Conservation (phyloP, 2,329 filamentous ascomycete genomes). For the Cladosporium sp. region DNA sequence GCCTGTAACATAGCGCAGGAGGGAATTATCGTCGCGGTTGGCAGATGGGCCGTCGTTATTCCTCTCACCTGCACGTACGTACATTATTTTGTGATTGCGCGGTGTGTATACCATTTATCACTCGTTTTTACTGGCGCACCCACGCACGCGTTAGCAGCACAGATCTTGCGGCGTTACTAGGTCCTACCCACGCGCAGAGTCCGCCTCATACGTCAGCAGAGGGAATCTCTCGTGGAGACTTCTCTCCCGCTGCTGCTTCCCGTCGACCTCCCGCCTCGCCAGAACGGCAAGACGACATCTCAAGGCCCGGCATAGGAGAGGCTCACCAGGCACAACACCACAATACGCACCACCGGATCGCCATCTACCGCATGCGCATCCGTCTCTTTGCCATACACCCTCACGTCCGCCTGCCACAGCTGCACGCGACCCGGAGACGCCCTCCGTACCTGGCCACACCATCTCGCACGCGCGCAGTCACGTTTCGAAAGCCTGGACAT, state of each 20-base stretch:
- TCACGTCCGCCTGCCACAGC: background rate
- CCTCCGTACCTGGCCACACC: background rate
- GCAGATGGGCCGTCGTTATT: background rate
- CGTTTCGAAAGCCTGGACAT: conserved; percentile 12
- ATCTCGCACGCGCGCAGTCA: conserved; percentile 2
- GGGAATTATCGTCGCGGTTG: background rate
- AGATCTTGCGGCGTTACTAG: background rate
- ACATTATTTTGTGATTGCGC: background rate
- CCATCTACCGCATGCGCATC: background rate
- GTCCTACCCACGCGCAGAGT: background rate
- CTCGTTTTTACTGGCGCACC: no score
- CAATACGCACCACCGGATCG: background rate
- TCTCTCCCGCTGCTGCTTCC: conserved; percentile 9
- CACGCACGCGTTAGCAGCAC: background rate
- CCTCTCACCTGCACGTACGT: background rate
- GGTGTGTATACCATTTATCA: no score
- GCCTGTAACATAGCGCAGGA: background rate
- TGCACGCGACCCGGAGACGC: background rate
- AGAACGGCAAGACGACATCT: background rate
- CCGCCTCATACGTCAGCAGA: background rate
- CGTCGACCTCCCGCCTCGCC: conserved; percentile 2
- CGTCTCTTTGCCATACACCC: background rate
- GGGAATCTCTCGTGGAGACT: background rate
- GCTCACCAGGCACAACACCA: conserved; percentile 1
- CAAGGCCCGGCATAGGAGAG: background rate